A percentile compares a stretch with the other conserved stretches of the same genome.
Conservation (phyloP, 495 filamentous ascomycete genomes). For the Aspergillus egyptiacus region DNA sequence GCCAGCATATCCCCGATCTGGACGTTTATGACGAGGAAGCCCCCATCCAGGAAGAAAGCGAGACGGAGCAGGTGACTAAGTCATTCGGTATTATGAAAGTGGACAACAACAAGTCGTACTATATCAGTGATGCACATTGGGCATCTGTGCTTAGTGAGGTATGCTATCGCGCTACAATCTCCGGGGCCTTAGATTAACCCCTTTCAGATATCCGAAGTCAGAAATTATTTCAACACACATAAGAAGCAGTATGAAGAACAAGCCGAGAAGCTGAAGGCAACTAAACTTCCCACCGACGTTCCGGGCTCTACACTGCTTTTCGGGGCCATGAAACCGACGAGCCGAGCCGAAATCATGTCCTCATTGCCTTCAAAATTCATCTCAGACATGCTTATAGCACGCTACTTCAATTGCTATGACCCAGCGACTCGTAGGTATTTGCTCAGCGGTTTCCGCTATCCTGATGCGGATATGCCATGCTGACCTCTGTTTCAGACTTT, state of each 20-base stretch:
- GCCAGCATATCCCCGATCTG: conserved; percentile 50
- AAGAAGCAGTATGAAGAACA: conserved; percentile 65
- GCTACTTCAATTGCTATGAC: conserved; percentile 68
- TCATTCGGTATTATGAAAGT: conserved; percentile 88
- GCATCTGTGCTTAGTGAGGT: conserved; percentile 79
- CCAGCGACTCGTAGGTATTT: conserved; percentile 58
- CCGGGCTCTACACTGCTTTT: conserved; percentile 70
- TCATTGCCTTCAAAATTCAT: conserved; percentile 74
- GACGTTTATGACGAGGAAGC: conserved; percentile 53
- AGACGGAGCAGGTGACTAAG: conserved; percentile 78
- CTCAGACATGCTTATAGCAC: conserved; percentile 71
- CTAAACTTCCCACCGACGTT: conserved; percentile 51
- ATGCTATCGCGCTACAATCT: conserved; percentile 16
- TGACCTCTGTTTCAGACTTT: conserved; percentile 54
- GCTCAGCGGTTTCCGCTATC: not conserved
- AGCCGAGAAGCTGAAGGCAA: conserved; percentile 54
- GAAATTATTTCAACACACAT: conserved; percentile 73
- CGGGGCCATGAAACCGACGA: conserved; percentile 58
- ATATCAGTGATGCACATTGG: conserved; percentile 88
- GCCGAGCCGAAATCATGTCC: conserved; percentile 68
- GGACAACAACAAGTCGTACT: conserved; percentile 75
- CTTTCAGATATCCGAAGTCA: conserved; percentile 79
- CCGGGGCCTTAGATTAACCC: conserved; percentile 11
- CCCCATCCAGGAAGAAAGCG: conserved; percentile 60
- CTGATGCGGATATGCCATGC: conserved; percentile 21